Conservation (phyloP, 176 grass and related monocot genomes). For the Bonia amplexicaulis region DNA sequence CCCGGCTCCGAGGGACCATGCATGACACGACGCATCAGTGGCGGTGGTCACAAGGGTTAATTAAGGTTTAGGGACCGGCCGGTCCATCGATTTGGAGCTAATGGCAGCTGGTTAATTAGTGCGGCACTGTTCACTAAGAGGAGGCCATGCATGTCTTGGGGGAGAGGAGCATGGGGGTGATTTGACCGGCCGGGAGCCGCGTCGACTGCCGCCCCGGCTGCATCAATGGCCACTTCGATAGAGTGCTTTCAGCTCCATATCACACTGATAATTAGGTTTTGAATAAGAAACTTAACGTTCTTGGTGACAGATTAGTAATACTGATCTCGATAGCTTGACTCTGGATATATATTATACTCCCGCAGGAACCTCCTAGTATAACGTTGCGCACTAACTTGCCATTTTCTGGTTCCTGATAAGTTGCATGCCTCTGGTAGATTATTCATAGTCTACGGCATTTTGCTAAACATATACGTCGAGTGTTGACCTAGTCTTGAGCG, state of each 20-base stretch:
- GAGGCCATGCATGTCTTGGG: conserved; percentile 7
- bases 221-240: not conserved
- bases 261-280: not conserved
- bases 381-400: not conserved
- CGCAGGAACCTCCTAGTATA: not conserved
- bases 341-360: not conserved
- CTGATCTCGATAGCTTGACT: not conserved
- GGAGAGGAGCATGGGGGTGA: conserved; percentile 18
- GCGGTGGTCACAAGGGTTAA: conserved; percentile 24
- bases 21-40: not conserved
- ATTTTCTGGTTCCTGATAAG: conserved; percentile 29
- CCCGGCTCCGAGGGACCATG: conserved; percentile 9
- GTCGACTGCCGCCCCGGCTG: conserved; percentile 16
- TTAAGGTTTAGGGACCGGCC: conserved; percentile 9
- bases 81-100: not conserved
- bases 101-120: conserved; percentile 7
- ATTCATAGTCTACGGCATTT: not conserved
- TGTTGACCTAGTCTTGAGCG: conserved; percentile 32
- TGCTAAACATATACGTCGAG: not conserved
- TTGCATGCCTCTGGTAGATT: not conserved
- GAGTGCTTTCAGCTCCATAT: not conserved
- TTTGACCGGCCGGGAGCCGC: conserved; percentile 33
- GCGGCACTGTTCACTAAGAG: conserved; percentile 18
- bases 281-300: not conserved
- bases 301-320: not conserved